phyloP scores from a whole-genome alignment of 805 yeast species.

The Wickerhamomyces rabaulensis region DNA sequence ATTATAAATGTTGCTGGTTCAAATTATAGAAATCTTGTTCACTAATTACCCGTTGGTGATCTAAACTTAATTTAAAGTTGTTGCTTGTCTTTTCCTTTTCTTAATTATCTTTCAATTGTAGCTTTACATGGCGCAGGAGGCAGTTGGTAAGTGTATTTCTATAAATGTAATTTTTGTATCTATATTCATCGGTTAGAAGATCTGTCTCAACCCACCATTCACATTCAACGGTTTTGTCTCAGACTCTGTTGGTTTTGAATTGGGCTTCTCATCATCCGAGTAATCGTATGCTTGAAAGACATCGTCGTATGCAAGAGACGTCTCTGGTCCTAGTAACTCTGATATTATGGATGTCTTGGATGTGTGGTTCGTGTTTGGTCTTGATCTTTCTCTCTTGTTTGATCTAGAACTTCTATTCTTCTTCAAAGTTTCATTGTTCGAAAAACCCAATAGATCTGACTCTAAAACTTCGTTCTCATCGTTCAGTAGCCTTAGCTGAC shows the following conservation, averaged over 20 bases:
- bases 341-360: conserved; percentile 9
- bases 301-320: conserved; percentile 12
- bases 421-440: not conserved
- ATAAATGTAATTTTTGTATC: too few relatives aligned
- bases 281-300: conserved; percentile 19
- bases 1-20: conserved; percentile 21
- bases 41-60: not conserved
- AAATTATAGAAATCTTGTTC: too few relatives aligned
- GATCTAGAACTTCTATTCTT: not conserved
- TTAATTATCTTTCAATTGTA: too few relatives aligned
- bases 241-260: not conserved
- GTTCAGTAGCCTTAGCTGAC: conserved; percentile 4
- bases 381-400: not conserved
- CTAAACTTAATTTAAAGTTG: not conserved
- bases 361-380: not conserved
- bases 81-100: not conserved
- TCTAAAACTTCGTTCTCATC: conserved; percentile 15
- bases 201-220: not conserved
- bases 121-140: too few relatives aligned
- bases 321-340: conserved; percentile 3
- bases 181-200: not conserved
- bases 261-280: conserved; percentile 10
- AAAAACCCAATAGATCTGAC: conserved; percentile 11
- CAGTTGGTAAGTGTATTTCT: too few relatives aligned
- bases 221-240: not conserved